phyloP scores from a whole-genome alignment of 257 asterid species.

The Salvia miltiorrhiza region DNA sequence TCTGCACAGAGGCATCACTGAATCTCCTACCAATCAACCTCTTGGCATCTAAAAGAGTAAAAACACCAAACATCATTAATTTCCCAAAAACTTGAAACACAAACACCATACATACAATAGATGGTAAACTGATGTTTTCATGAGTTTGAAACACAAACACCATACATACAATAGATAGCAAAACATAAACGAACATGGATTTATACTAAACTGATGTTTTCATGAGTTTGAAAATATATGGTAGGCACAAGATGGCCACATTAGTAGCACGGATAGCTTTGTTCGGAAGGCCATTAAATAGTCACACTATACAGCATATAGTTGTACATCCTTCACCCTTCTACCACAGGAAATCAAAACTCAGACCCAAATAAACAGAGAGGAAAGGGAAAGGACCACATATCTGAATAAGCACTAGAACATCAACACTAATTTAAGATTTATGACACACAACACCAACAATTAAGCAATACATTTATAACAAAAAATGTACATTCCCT shows the following conservation, averaged over 20 bases:
- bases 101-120: neutral
- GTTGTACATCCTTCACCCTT: neutral
- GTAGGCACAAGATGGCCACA: neutral
- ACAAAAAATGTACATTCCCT: neutral
- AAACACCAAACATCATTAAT: neutral
- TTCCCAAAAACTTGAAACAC: neutral
- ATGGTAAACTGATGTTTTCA: neutral
- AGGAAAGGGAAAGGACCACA: neutral
- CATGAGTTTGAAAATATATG: neutral
- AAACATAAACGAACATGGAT: too few species aligned
- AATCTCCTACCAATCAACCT: constrained; percentile 53
- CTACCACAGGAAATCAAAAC: neutral
- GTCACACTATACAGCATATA: neutral
- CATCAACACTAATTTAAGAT: too few species aligned
- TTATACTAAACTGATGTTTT: neutral
- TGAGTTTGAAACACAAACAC: neutral
- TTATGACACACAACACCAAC: neutral
- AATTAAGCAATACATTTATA: neutral
- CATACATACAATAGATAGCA: too few species aligned
- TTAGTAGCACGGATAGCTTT: neutral
- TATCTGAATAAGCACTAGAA: neutral
- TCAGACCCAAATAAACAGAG: neutral
- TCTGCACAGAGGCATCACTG: constrained; percentile 44
- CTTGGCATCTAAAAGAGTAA: constrained; percentile 35
- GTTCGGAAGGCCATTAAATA: neutral